Conservation (phyloP, 2,329 filamentous ascomycete species). For the Trichoderma sp. region DNA sequence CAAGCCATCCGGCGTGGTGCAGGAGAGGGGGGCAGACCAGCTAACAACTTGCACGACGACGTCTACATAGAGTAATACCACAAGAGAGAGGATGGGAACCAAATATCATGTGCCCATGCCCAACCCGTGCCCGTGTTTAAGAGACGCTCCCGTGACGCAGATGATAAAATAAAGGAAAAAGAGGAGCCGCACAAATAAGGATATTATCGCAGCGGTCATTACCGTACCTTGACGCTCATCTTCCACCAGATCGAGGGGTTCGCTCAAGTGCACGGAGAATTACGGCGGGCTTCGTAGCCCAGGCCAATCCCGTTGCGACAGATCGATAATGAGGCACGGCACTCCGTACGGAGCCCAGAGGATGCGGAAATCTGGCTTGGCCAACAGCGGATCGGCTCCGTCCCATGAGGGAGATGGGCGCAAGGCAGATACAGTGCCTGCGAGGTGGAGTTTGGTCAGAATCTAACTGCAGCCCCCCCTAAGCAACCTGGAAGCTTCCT, state of each 20-base stretch:
- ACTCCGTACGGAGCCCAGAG: constrained; percentile 1
- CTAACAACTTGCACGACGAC: neutral
- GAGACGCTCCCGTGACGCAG: neutral
- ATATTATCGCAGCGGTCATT: constrained; percentile 4
- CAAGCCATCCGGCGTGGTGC: neutral
- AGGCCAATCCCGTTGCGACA: neutral
- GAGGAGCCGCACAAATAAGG: neutral
- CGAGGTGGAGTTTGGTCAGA: constrained; percentile 2
- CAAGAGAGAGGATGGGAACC: neutral
- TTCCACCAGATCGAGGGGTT: constrained; percentile 10
- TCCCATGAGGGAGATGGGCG: constrained; percentile 2
- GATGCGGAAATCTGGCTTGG: constrained; percentile 8
- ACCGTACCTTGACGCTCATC: neutral
- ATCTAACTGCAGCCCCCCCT: neutral
- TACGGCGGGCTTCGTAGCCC: constrained; percentile 8
- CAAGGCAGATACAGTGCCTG: constrained; percentile 13
- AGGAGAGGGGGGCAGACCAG: constrained; percentile 1
- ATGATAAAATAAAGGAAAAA: neutral
- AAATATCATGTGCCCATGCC: neutral
- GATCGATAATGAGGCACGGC: neutral
- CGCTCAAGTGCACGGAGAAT: constrained; percentile 9
- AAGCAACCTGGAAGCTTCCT: neutral
- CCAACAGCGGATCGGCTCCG: constrained; percentile 20
- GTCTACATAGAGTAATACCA: neutral
- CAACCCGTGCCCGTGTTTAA: neutral